Evolutionary conservation across 2,329 filamentous ascomycete genomes (phyloP).

Genomic region (Diaporthe sp.): DNA sequence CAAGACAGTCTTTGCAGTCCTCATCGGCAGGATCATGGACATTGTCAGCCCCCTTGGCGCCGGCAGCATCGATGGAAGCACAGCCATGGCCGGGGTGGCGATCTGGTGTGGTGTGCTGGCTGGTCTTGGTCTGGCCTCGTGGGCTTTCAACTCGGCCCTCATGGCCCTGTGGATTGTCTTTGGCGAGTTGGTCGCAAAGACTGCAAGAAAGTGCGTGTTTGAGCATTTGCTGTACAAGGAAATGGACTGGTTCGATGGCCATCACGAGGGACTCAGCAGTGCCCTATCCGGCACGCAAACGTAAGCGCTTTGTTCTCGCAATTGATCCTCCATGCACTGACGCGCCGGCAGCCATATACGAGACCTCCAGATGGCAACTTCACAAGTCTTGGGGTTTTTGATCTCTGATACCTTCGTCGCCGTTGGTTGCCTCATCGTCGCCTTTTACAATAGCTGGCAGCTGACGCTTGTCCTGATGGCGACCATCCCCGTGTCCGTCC

Average conservation of each 20-base stretch:
- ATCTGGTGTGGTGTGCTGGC: constrained; percentile 74
- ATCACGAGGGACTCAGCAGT: constrained; percentile 78
- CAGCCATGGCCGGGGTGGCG: constrained; percentile 69
- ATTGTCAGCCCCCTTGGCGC: constrained; percentile 76
- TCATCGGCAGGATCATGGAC: constrained; percentile 83
- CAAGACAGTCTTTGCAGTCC: constrained; percentile 75
- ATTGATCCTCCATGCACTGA: neutral
- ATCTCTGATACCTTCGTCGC: constrained; percentile 76
- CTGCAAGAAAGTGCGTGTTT: constrained; percentile 76
- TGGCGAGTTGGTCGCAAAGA: constrained; percentile 83
- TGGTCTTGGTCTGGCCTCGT: constrained; percentile 74
- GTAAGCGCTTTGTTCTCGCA: constrained; percentile 61
- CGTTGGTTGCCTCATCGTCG: constrained; percentile 76
- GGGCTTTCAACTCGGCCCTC: constrained; percentile 76
- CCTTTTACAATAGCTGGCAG: constrained; percentile 86
- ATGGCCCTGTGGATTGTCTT: constrained; percentile 82
- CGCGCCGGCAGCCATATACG: constrained; percentile 77
- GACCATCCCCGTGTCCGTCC: constrained; percentile 76
- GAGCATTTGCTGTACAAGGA: constrained; percentile 77
- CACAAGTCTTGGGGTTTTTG: constrained; percentile 82
- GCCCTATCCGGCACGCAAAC: constrained; percentile 80
- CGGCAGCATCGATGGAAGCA: constrained; percentile 61
- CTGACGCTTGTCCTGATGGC: constrained; percentile 85
- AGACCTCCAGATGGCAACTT: constrained; percentile 85
- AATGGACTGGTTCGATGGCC: constrained; percentile 85